Conservation (phyloP, 306 rosid genomes). For the Fagus crenata region DNA sequence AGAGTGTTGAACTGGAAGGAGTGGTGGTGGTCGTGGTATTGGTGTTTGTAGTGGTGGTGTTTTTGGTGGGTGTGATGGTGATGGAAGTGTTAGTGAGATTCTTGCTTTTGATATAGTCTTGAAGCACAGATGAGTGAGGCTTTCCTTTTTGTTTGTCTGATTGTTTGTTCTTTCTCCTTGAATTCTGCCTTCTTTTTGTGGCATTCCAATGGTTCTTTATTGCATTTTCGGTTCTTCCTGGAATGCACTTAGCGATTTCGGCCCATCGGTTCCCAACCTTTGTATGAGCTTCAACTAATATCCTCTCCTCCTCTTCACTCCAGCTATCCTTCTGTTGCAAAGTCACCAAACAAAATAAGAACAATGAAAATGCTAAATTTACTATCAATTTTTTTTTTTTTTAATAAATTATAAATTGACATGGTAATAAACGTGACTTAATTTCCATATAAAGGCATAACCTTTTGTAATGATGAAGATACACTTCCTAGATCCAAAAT, state of each 20-base stretch:
- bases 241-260: constrained; percentile 70
- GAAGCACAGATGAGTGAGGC: constrained; percentile 65
- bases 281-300: constrained; percentile 60
- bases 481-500: not conserved
- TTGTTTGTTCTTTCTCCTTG: constrained; percentile 66
- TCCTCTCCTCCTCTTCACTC: constrained; percentile 78
- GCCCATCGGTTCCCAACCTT: constrained; percentile 85
- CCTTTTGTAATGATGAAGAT: not conserved
- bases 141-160: constrained; percentile 38
- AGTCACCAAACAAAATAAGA: not conserved
- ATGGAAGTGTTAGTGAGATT: constrained; percentile 6
- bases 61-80: constrained; percentile 12
- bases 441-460: not conserved
- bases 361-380: not conserved
- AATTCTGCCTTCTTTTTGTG: constrained; percentile 79
- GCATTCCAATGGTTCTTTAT: constrained; percentile 98
- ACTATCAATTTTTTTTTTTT: too few species aligned
- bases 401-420: too few species aligned
- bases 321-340: constrained; percentile 67
- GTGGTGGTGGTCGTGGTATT: not conserved
- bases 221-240: constrained; percentile 83
- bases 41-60: not conserved
- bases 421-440: too few species aligned
- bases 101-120: constrained; percentile 61
- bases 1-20: constrained; percentile 11